phyloP scores from a whole-genome alignment of 139 green algal species.

The Closterium sp. region DNA sequence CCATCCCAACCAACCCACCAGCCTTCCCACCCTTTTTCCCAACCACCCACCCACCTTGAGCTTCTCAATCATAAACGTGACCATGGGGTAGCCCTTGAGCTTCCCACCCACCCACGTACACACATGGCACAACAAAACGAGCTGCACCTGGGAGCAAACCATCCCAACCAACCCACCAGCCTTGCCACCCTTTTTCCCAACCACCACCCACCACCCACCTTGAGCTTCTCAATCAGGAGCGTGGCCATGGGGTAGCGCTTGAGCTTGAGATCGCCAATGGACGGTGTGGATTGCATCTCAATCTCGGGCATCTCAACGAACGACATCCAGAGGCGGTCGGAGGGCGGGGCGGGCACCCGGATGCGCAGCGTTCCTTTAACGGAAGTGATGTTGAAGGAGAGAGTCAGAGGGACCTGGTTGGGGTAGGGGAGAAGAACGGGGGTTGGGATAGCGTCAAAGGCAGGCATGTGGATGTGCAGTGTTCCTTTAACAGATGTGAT shows the following conservation, averaged over 20 bases:
- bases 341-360: slow-evolving; percentile 19
- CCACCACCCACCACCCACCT: too few species aligned
- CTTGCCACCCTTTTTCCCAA: too few species aligned
- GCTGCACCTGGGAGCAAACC: too few species aligned
- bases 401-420: slow-evolving; percentile 26
- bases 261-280: slow-evolving; percentile 40
- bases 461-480: not conserved
- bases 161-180: too few species aligned
- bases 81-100: not conserved
- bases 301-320: slow-evolving; percentile 48
- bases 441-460: slow-evolving; percentile 3
- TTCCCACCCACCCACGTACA: too few species aligned
- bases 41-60: slow-evolving; percentile 8
- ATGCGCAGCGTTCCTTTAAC: slow-evolving; percentile 26
- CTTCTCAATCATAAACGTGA: not conserved
- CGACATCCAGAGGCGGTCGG: slow-evolving; percentile 37
- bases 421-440: not conserved
- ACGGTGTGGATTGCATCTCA: slow-evolving; percentile 31
- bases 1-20: too few species aligned
- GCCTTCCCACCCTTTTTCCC: too few species aligned
- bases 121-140: too few species aligned
- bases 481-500: slow-evolving; percentile 17
- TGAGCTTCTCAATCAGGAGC: slow-evolving; percentile 7
- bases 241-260: slow-evolving; percentile 27
- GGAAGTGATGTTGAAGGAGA: slow-evolving; percentile 8